Evolutionary conservation across 306 rosid species (phyloP).

Genomic region (Inga laurina): DNA sequence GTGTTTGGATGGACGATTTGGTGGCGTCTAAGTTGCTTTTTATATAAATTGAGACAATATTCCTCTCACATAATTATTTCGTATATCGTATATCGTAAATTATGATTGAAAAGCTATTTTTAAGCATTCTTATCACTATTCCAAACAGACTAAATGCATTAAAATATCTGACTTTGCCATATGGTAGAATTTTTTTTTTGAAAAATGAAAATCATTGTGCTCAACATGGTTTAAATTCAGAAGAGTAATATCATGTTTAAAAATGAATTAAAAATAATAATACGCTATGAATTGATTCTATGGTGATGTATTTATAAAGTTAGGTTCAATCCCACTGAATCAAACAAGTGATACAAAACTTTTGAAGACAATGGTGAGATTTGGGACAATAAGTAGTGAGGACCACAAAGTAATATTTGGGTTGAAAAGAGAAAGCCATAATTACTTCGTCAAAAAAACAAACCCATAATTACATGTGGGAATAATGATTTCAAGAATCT

Average conservation of each 20-base stretch:
- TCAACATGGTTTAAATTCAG: neutral
- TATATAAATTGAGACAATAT: no score
- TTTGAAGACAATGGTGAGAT: neutral
- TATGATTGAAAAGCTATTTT: no score
- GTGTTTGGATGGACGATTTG: no score
- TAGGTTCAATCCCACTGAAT: neutral
- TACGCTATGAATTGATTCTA: no score
- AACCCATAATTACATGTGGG: slow-evolving; percentile 30
- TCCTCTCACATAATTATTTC: no score
- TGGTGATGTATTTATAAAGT: neutral
- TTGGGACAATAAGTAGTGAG: neutral
- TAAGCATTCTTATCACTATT: no score
- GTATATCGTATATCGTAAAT: no score
- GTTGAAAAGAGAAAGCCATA: slow-evolving; percentile 22
- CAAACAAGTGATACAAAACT: neutral
- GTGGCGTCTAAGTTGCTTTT: no score
- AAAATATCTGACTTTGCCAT: neutral
- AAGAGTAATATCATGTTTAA: neutral
- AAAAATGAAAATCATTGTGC: neutral
- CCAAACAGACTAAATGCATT: neutral
- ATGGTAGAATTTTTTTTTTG: neutral
- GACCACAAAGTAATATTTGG: neutral
- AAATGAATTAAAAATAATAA: neutral
- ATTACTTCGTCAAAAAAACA: slow-evolving; percentile 19
- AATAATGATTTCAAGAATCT: slow-evolving; percentile 31